These are phyloP conservation scores for Hypoxylon fuscum DNA, from an alignment of 495 filamentous ascomycete genomes.

Conservation along the genomic window DNA sequence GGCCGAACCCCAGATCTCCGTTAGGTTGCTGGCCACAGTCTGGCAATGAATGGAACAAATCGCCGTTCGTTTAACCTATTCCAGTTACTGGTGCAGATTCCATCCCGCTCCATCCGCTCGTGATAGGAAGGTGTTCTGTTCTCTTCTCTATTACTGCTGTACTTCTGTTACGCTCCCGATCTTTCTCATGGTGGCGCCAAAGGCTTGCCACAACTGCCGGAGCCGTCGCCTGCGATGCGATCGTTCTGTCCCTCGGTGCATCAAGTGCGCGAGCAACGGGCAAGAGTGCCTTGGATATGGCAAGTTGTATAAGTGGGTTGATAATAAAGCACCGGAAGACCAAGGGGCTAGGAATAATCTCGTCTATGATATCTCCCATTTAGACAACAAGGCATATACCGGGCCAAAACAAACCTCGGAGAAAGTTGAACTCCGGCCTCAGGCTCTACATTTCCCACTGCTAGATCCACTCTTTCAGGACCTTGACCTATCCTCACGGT, in stretches of 20 bases:
- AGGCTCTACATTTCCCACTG: constrained; percentile 29
- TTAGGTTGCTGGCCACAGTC: background rate
- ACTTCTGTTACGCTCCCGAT: constrained; percentile 6
- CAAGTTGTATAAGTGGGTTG: constrained; percentile 52
- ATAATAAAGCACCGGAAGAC: constrained; percentile 41
- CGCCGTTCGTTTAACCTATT: background rate
- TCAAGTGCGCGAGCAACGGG: constrained; percentile 57
- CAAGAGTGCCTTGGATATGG: constrained; percentile 59
- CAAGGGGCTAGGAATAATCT: constrained; percentile 5
- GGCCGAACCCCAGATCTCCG: background rate
- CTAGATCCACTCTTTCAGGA: constrained; percentile 51
- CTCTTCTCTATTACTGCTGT: background rate
- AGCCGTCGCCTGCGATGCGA: constrained; percentile 64
- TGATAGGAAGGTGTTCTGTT: background rate
- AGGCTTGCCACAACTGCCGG: constrained; percentile 61
- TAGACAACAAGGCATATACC: background rate
- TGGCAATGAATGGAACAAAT: constrained; percentile 3
- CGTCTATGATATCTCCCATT: background rate
- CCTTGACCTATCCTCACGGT: constrained; percentile 49
- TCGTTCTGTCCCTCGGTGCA: constrained; percentile 57
- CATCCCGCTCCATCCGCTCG: constrained; percentile 1
- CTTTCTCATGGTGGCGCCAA: constrained; percentile 41
- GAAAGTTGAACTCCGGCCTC: constrained; percentile 16
- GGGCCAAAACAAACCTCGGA: background rate
- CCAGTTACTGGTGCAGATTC: background rate